Evolutionary conservation across 2,329 filamentous ascomycete genomes (phyloP).

Genomic region (Sclerotinia trifoliorum): DNA sequence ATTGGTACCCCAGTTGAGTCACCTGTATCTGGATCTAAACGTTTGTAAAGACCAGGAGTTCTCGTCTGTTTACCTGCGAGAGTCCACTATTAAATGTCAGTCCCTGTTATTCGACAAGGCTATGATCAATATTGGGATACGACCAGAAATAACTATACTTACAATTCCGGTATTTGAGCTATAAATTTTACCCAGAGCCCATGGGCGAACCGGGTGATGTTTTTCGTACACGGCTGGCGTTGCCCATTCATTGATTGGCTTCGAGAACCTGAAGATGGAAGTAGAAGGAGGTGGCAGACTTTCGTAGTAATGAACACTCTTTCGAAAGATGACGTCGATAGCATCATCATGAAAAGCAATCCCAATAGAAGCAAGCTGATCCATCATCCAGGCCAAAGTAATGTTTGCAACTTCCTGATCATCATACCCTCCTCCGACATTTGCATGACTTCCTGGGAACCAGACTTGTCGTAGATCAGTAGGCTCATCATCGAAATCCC

Average conservation of each 20-base stretch:
- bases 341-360: conserved; percentile 41
- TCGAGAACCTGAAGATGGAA: conserved; percentile 28
- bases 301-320: conserved; percentile 38
- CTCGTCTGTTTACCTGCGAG: conserved; percentile 45
- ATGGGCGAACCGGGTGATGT: conserved; percentile 46
- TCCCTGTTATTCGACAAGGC: not conserved
- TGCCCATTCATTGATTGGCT: conserved; percentile 44
- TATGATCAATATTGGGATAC: conserved; percentile 32
- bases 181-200: conserved; percentile 41
- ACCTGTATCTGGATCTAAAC: conserved; percentile 44
- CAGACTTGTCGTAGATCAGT: conserved; percentile 43
- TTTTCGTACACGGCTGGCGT: conserved; percentile 48
- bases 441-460: conserved; percentile 50
- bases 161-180: conserved; percentile 36
- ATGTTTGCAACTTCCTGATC: conserved; percentile 50
- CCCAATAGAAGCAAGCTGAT: conserved; percentile 42
- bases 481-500: conserved; percentile 27
- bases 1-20: conserved; percentile 41
- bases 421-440: conserved; percentile 49
- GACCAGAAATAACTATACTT: not conserved
- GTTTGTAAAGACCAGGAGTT: conserved; percentile 42
- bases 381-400: conserved; percentile 52
- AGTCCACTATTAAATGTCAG: conserved; percentile 34
- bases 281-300: conserved; percentile 27
- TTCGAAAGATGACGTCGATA: conserved; percentile 38